Evolutionary conservation across 1,139 yeast genomes (phyloP).

Genomic region (Candida sp.): DNA sequence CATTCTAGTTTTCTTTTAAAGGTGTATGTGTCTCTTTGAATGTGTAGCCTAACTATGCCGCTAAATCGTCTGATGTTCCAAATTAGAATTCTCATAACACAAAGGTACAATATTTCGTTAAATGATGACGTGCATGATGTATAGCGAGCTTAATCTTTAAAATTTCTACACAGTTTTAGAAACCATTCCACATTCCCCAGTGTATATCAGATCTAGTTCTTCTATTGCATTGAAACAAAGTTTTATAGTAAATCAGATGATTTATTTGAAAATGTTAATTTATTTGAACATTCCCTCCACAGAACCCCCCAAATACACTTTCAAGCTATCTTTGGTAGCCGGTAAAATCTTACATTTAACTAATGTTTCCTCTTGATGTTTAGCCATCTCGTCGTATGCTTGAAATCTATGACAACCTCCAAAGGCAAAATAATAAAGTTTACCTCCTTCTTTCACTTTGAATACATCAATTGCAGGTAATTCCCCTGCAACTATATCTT

Average conservation of each 20-base stretch:
- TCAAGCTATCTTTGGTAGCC: constrained; percentile 60
- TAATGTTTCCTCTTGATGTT: constrained; percentile 32
- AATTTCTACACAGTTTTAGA: background rate
- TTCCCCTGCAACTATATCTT: constrained; percentile 57
- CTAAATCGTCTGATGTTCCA: too few relatives aligned
- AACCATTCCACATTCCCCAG: background rate
- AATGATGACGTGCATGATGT: background rate
- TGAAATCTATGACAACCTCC: constrained; percentile 87
- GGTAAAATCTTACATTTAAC: constrained; percentile 68
- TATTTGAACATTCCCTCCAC: constrained; percentile 51
- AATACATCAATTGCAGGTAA: constrained; percentile 78
- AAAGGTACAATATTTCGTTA: too few relatives aligned
- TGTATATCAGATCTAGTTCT: background rate
- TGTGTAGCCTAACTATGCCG: too few relatives aligned
- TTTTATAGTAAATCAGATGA: background rate
- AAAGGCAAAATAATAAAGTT: constrained; percentile 68
- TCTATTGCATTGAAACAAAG: background rate
- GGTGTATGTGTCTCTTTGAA: too few relatives aligned
- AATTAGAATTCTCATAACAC: too few relatives aligned
- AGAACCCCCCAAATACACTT: constrained; percentile 62
- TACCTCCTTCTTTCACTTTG: constrained; percentile 59
- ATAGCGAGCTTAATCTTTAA: background rate
- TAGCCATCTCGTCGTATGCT: constrained; percentile 54
- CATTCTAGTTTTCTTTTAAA: too few relatives aligned
- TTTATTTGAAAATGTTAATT: too few relatives aligned